Conservation (phyloP, 2,329 filamentous ascomycete genomes). For the Venturia effusa region DNA sequence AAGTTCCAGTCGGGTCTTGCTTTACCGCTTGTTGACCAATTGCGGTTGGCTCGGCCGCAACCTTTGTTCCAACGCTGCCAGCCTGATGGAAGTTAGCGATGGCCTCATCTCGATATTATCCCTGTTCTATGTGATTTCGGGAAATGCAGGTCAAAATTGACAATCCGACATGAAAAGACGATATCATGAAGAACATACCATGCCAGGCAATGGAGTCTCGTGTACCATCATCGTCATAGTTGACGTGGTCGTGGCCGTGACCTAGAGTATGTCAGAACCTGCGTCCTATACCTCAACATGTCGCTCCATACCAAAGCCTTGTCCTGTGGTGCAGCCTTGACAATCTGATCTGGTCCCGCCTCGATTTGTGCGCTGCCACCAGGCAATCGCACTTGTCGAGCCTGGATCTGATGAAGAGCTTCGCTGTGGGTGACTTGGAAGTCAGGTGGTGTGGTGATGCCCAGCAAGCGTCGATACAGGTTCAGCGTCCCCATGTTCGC, state of each 20-base stretch:
- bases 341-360: background rate
- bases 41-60: background rate
- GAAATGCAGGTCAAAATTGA: background rate
- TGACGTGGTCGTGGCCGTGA: slow-evolving; percentile 4
- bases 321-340: background rate
- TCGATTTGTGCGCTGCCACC: background rate
- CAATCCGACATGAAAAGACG: background rate
- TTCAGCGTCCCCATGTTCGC: background rate
- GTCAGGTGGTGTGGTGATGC: background rate
- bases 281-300: background rate
- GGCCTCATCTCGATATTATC: background rate
- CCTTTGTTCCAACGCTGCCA: background rate
- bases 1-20: background rate
- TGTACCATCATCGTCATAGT: slow-evolving; percentile 2
- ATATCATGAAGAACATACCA: background rate
- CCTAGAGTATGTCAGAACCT: background rate
- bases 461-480: background rate
- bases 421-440: background rate
- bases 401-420: background rate
- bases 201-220: background rate
- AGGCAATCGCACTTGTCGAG: background rate
- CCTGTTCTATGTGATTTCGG: background rate
- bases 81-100: background rate
- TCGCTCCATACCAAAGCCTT: background rate
- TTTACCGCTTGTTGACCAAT: background rate